phyloP scores from a whole-genome alignment of 139 green algal species.

The Penium margaritaceum region DNA sequence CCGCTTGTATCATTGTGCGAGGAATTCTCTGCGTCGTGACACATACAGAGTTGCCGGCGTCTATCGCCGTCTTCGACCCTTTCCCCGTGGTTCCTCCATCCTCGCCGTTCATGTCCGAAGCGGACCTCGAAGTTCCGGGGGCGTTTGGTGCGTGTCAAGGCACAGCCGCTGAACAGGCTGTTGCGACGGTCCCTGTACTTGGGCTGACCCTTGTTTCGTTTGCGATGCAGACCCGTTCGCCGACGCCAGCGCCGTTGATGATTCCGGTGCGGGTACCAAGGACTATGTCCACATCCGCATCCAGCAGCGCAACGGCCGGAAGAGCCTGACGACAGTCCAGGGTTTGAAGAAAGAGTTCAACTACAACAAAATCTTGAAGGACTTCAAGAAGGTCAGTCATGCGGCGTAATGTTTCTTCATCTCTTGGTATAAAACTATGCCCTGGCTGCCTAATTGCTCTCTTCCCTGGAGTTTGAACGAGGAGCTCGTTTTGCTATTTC shows the following conservation, averaged over 20 bases:
- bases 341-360: slow-evolving; percentile 75
- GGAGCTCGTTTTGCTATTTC: not conserved
- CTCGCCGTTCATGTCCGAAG: slow-evolving; percentile 8
- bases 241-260: slow-evolving; percentile 37
- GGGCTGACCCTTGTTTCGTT: no score
- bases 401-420: no score
- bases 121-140: slow-evolving; percentile 4
- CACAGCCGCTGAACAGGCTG: not conserved
- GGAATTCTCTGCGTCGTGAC: no score
- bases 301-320: slow-evolving; percentile 95
- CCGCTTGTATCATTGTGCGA: no score
- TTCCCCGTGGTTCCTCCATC: no score
- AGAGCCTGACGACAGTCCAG: slow-evolving; percentile 92
- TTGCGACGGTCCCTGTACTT: not conserved
- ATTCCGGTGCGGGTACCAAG: slow-evolving; percentile 26
- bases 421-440: no score
- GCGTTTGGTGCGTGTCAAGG: not conserved
- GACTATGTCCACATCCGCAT: slow-evolving; percentile 69
- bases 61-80: no score
- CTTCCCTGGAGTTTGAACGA: no score
- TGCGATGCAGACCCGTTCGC: slow-evolving; percentile 48
- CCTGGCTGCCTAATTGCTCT: no score
- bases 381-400: slow-evolving; percentile 96
- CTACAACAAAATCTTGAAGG: slow-evolving; percentile 97
- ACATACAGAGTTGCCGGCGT: no score